Percentiles rank a stretch among this genome's conserved stretches.
phyloP scores from a whole-genome alignment of 2,329 filamentous ascomycete species.

The Xylaria sp. region DNA sequence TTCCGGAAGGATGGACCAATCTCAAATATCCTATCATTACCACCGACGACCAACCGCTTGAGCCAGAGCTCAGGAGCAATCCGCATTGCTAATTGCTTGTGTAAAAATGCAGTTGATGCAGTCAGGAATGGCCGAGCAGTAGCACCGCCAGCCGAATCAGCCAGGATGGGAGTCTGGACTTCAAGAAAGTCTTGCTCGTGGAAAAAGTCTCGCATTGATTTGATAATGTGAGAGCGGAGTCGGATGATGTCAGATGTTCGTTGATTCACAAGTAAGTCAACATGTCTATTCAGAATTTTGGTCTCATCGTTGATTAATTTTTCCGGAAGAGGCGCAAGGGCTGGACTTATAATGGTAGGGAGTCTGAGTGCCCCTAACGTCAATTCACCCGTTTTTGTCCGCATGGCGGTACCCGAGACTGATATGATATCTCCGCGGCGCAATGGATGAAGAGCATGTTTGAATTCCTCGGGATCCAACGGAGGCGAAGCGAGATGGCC shows the following conservation, averaged over 20 bases:
- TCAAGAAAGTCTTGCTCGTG: conserved; percentile 79
- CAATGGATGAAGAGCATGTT: conserved; percentile 71
- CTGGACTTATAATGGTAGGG: conserved; percentile 79
- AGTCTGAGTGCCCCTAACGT: conserved; percentile 75
- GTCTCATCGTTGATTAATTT: conserved; percentile 76
- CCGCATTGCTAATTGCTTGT: conserved; percentile 77
- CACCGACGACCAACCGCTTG: conserved; percentile 89
- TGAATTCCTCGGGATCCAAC: conserved; percentile 59
- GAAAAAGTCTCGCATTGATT: conserved; percentile 78
- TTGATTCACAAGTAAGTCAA: conserved; percentile 84
- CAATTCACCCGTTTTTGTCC: conserved; percentile 78
- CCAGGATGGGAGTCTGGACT: conserved; percentile 90
- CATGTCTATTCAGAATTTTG: conserved; percentile 79
- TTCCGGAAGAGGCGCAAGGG: conserved; percentile 80
- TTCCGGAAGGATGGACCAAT: conserved; percentile 94
- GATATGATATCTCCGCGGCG: conserved; percentile 79
- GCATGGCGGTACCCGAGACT: conserved; percentile 74
- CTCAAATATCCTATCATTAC: conserved; percentile 89
- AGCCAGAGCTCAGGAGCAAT: conserved; percentile 96
- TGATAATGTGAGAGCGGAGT: conserved; percentile 78
- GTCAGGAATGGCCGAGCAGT: conserved; percentile 88
- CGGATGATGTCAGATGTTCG: conserved; percentile 74
- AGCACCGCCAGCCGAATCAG: conserved; percentile 85
- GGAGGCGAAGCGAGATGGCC: conserved; percentile 55
- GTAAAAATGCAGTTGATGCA: conserved; percentile 76